Evolutionary conservation across 768 basidiomycete genomes (phyloP).

Genomic region (Agaricus blazei): DNA sequence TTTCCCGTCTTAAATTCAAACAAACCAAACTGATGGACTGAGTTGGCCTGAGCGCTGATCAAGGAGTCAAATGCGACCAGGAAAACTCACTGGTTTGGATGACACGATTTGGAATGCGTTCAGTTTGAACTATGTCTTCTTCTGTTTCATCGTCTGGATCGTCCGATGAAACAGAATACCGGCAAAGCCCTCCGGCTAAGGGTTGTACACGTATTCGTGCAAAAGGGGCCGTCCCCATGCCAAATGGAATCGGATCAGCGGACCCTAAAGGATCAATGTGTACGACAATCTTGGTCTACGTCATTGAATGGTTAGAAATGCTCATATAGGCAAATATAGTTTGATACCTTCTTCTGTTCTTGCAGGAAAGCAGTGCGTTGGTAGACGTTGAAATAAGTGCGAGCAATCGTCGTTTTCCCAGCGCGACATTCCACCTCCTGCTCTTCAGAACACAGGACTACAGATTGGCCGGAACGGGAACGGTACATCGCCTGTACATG

Average conservation of each 20-base stretch:
- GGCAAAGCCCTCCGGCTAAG: constrained; percentile 76
- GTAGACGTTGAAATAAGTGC: constrained; percentile 89
- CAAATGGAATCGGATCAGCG: constrained; percentile 77
- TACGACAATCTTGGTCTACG: constrained; percentile 80
- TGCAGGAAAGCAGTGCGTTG: constrained; percentile 74
- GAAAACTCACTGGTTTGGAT: constrained; percentile 70
- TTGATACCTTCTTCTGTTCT: constrained; percentile 70
- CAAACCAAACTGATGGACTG: constrained; percentile 85
- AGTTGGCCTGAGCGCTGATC: constrained; percentile 5
- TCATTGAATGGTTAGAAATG: constrained; percentile 1
- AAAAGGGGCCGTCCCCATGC: constrained; percentile 62
- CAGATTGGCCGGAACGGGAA: constrained; percentile 66
- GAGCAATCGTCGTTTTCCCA: constrained; percentile 59
- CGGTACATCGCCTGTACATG: constrained; percentile 78
- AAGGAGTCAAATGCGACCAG: background rate
- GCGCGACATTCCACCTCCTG: constrained; percentile 67
- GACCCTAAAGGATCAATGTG: constrained; percentile 76
- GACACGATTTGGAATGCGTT: constrained; percentile 67
- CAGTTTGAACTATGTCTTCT: constrained; percentile 80
- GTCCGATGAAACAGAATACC: constrained; percentile 71
- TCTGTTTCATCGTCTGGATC: constrained; percentile 70
- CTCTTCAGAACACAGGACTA: constrained; percentile 66
- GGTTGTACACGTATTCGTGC: constrained; percentile 82
- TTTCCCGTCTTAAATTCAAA: constrained; percentile 80
- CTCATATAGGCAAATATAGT: background rate